Conservation (phyloP, 2,329 filamentous ascomycete genomes). For the Fusarium luffae region DNA sequence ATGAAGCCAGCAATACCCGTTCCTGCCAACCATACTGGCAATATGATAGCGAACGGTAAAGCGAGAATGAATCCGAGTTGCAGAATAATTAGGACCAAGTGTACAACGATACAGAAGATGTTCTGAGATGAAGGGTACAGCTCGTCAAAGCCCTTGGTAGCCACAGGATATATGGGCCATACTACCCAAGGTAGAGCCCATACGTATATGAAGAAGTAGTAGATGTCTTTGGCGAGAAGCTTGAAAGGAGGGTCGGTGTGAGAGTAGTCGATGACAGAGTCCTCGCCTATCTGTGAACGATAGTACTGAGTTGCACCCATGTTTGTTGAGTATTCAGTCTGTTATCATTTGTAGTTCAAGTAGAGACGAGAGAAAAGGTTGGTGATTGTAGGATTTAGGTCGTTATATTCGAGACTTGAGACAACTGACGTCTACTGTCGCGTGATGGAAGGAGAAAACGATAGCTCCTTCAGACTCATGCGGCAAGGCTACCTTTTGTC, state of each 20-base stretch:
- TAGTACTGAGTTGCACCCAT: constrained; percentile 62
- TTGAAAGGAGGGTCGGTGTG: constrained; percentile 68
- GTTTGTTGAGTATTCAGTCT: constrained; percentile 2
- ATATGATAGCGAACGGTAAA: constrained; percentile 61
- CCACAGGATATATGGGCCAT: constrained; percentile 65
- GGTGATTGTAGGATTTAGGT: neutral
- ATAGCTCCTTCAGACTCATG: constrained; percentile 3
- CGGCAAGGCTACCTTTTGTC: constrained; percentile 11
- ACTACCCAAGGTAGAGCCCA: constrained; percentile 71
- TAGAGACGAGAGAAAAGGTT: neutral
- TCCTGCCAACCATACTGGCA: constrained; percentile 62
- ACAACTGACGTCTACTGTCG: constrained; percentile 7
- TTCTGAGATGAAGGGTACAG: constrained; percentile 69
- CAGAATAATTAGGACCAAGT: constrained; percentile 67
- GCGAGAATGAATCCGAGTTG: constrained; percentile 70
- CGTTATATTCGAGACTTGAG: neutral
- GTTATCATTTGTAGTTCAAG: neutral
- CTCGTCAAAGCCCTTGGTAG: constrained; percentile 70
- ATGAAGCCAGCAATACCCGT: constrained; percentile 58
- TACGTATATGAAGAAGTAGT: constrained; percentile 64
- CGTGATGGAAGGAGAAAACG: constrained; percentile 2
- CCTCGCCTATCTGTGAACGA: constrained; percentile 67
- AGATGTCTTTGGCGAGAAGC: constrained; percentile 64
- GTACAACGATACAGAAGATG: constrained; percentile 65
- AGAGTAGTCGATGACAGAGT: constrained; percentile 68